Conservation (phyloP, 495 filamentous ascomycete species). For the Choiromyces venosus region DNA sequence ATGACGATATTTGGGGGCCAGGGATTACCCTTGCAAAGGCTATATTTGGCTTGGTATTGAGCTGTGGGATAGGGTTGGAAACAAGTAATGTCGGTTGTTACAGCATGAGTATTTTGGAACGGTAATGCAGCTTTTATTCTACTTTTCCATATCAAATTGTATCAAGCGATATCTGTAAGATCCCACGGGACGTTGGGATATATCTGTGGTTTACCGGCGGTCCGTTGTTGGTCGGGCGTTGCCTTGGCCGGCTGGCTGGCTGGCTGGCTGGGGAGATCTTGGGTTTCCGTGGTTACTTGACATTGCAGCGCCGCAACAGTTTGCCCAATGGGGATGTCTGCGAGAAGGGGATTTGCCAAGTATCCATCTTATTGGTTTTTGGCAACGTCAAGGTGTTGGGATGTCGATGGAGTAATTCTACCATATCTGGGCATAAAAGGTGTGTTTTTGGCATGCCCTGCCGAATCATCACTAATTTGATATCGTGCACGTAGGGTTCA, state of each 20-base stretch:
- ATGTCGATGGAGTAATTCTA: background rate
- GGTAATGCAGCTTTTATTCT: background rate
- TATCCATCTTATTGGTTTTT: background rate
- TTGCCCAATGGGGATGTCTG: background rate
- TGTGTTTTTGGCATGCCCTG: background rate
- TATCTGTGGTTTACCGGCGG: background rate
- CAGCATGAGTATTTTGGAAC: too few relatives aligned
- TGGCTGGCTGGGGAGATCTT: too few relatives aligned
- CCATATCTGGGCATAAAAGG: background rate
- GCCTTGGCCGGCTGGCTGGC: too few relatives aligned
- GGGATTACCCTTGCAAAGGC: background rate
- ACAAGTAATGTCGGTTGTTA: background rate
- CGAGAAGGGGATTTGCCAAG: background rate
- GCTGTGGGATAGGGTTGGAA: background rate
- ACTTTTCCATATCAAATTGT: background rate
- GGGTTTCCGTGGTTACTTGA: background rate
- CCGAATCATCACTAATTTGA: too few relatives aligned
- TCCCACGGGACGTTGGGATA: background rate
- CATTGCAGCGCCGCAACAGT: background rate
- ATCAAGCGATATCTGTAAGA: background rate
- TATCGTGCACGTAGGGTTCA: too few relatives aligned
- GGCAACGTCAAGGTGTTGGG: background rate
- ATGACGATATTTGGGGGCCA: background rate
- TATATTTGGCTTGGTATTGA: background rate
- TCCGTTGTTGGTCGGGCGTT: background rate